Conservation (phyloP, 2,329 filamentous ascomycete genomes). For the Beauveria caledonica region DNA sequence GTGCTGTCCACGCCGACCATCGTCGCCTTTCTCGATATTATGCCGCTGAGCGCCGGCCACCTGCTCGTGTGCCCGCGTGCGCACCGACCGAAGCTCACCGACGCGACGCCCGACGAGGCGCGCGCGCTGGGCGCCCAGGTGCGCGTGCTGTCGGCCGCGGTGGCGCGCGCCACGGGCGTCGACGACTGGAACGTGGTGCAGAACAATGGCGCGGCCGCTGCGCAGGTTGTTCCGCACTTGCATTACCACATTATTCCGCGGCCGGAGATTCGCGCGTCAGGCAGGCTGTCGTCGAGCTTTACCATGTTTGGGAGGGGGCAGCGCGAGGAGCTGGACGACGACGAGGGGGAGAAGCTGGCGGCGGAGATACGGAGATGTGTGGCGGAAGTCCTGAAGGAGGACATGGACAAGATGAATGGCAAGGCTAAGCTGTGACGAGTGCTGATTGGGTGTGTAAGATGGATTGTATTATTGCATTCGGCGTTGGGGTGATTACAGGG, state of each 20-base stretch:
- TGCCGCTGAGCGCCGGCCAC: conserved; percentile 78
- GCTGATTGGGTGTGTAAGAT: background rate
- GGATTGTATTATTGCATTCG: conserved; percentile 1
- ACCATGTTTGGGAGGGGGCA: conserved; percentile 75
- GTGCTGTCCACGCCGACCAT: conserved; percentile 71
- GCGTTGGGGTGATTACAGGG: background rate
- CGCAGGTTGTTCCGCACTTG: conserved; percentile 86
- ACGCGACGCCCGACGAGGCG: conserved; percentile 56
- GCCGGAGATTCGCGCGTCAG: conserved; percentile 54
- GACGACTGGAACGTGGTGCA: conserved; percentile 94
- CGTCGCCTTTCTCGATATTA: conserved; percentile 86
- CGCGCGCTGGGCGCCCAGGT: conserved; percentile 60
- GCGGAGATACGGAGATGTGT: conserved; percentile 43
- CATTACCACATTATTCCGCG: conserved; percentile 93
- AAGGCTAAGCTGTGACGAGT: conserved; percentile 31
- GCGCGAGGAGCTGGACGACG: conserved; percentile 67
- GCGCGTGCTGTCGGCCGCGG: conserved; percentile 62
- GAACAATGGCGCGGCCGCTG: conserved; percentile 84
- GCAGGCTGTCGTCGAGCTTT: conserved; percentile 54
- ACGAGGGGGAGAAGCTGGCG: conserved; percentile 57
- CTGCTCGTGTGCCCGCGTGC: conserved; percentile 69
- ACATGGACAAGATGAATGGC: conserved; percentile 21
- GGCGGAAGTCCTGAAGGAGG: conserved; percentile 37
- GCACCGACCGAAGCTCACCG: conserved; percentile 71
- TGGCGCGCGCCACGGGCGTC: conserved; percentile 61